phyloP scores from a whole-genome alignment of 331 rosid genomes.

The Erythrophleum ivorense region DNA sequence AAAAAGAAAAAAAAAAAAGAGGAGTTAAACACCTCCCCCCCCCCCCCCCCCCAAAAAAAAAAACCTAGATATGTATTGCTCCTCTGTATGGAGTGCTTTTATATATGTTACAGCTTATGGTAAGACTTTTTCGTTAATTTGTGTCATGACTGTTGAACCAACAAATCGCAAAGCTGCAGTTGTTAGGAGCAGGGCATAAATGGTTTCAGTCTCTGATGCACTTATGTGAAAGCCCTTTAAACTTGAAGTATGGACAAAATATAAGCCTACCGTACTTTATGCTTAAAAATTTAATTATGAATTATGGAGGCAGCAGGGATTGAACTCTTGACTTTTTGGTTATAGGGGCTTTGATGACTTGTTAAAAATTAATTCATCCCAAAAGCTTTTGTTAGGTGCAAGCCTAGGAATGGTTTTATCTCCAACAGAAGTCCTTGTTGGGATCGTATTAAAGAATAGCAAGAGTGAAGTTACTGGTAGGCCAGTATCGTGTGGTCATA shows the following conservation, averaged over 20 bases:
- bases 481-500: background rate
- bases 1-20: background rate
- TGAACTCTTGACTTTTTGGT: background rate
- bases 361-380: background rate
- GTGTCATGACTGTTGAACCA: background rate
- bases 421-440: conserved; percentile 3
- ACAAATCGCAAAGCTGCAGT: background rate
- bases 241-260: background rate
- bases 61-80: background rate
- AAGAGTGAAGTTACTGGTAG: background rate
- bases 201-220: background rate
- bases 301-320: background rate
- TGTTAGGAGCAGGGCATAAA: background rate
- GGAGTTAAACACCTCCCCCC: background rate
- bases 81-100: background rate
- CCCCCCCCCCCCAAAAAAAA: background rate
- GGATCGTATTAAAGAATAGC: background rate
- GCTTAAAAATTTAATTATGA: background rate
- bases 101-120: background rate
- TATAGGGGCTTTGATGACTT: background rate
- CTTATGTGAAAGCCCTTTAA: background rate
- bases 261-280: background rate
- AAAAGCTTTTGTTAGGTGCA: background rate
- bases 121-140: conserved; percentile 4
- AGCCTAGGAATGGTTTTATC: background rate